Conservation (phyloP, 2,329 filamentous ascomycete genomes). For the Leptographium procerum region DNA sequence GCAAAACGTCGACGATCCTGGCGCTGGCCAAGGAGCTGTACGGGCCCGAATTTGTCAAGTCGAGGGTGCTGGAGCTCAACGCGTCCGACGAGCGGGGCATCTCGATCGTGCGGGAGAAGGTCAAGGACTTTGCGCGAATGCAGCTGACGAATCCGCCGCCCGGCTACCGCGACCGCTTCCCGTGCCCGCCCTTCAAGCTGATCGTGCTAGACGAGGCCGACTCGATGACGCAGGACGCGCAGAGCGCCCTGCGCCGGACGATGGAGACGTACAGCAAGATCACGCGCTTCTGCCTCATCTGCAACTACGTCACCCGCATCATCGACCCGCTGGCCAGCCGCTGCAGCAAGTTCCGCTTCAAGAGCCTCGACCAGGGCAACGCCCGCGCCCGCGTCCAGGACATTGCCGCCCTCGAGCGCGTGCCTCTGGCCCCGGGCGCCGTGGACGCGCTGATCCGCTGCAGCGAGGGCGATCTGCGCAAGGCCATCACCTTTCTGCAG, state of each 20-base stretch:
- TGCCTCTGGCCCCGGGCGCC: conserved; percentile 66
- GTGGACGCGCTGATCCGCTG: conserved; percentile 75
- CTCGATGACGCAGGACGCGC: conserved; percentile 97
- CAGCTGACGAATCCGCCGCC: conserved; percentile 76
- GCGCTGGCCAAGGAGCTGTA: conserved; percentile 96
- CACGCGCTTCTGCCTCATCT: conserved; percentile 93
- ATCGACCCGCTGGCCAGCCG: conserved; percentile 90
- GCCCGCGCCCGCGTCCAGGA: conserved; percentile 67
- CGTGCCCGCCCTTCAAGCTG: conserved; percentile 97
- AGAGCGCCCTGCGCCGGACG: conserved; percentile 80
- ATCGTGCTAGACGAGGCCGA: conserved; percentile 97
- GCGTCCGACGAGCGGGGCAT: conserved; percentile 98
- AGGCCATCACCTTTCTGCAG: conserved; percentile 93
- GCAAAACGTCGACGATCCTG: conserved; percentile 95
- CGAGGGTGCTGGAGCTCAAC: conserved; percentile 96
- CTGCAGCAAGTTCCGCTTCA: conserved; percentile 97
- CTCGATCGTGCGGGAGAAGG: conserved; percentile 90
- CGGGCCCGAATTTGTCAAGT: conserved; percentile 84
- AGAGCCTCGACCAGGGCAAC: conserved; percentile 80
- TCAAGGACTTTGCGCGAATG: conserved; percentile 95
- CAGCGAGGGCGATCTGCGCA: conserved; percentile 87
- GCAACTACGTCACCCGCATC: conserved; percentile 97
- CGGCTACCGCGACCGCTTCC: conserved; percentile 60
- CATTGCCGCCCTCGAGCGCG: conserved; percentile 70
- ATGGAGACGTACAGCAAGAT: conserved; percentile 99